Evolutionary conservation across 495 filamentous ascomycete species (phyloP).

Genomic region (Tirmania nivea): DNA sequence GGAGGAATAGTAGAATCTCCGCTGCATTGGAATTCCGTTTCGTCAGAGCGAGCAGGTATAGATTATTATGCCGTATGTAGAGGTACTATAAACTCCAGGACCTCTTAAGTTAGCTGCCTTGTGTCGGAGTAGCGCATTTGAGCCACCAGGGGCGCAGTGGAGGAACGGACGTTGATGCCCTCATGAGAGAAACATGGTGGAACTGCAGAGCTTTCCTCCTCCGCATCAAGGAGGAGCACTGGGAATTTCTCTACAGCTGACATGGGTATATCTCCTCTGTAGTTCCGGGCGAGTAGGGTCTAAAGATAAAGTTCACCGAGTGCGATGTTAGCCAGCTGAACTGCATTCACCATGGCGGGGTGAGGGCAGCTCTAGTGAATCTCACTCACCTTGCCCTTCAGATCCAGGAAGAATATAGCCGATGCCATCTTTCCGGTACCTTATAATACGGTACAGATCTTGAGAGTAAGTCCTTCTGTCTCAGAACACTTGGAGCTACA

Average conservation of each 20-base stretch:
- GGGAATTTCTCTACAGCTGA: slow-evolving; percentile 98
- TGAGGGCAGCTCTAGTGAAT: not conserved
- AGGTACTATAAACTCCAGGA: slow-evolving; percentile 44
- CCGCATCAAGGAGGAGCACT: slow-evolving; percentile 86
- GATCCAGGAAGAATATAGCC: slow-evolving; percentile 93
- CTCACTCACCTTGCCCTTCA: slow-evolving; percentile 85
- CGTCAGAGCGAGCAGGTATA: slow-evolving; percentile 93
- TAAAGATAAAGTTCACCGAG: slow-evolving; percentile 19
- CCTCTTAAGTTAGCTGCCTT: slow-evolving; percentile 1
- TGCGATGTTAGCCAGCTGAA: slow-evolving; percentile 19
- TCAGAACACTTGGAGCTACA: too few relatives aligned
- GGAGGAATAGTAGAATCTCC: slow-evolving; percentile 93
- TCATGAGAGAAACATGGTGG: slow-evolving; percentile 97
- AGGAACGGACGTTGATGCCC: slow-evolving; percentile 69
- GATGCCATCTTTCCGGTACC: slow-evolving; percentile 56
- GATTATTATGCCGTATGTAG: slow-evolving; percentile 98
- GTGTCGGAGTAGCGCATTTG: not conserved
- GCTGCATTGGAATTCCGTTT: slow-evolving; percentile 98
- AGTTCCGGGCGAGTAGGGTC: slow-evolving; percentile 97
- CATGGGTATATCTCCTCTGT: slow-evolving; percentile 98
- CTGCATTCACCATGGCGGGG: not conserved
- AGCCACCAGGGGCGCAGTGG: not conserved
- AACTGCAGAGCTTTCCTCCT: slow-evolving; percentile 96
- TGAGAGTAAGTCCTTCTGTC: not conserved
- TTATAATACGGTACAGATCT: slow-evolving; percentile 2